phyloP scores from a whole-genome alignment of 2,329 filamentous ascomycete genomes.

The Ploettnerulaceae sp. region DNA sequence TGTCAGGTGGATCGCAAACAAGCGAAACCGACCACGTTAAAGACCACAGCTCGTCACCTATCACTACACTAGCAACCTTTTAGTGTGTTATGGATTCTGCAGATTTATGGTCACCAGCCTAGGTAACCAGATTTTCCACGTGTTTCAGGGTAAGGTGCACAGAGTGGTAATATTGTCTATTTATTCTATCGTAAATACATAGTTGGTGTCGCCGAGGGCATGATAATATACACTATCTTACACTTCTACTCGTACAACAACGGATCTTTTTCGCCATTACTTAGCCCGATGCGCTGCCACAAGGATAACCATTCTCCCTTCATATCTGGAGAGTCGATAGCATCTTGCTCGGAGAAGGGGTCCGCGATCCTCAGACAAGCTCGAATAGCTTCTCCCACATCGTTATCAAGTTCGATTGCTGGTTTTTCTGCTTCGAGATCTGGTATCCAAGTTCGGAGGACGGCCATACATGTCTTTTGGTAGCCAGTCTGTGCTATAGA shows the following conservation, averaged over 20 bases:
- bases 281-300: conserved; percentile 16
- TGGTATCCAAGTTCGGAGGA: conserved; percentile 48
- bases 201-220: not conserved
- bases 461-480: conserved; percentile 42
- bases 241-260: conserved; percentile 12
- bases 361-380: conserved; percentile 52
- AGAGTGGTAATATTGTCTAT: not conserved
- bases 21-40: not conserved
- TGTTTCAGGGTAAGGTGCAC: not conserved
- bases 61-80: conserved; percentile 7
- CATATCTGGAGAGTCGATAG: conserved; percentile 8
- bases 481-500: conserved; percentile 43
- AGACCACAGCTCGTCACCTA: conserved; percentile 1
- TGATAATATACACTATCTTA: conserved; percentile 9
- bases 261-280: not conserved
- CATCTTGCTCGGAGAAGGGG: conserved; percentile 33
- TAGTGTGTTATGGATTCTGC: not conserved
- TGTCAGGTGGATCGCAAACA: conserved; percentile 12
- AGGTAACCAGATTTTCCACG: not conserved
- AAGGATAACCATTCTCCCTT: conserved; percentile 21
- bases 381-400: conserved; percentile 45
- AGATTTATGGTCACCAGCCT: not conserved
- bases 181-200: conserved; percentile 1
- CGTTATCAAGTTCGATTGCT: conserved; percentile 41
- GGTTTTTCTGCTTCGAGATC: conserved; percentile 55